Evolutionary conservation across 2,329 filamentous ascomycete species (phyloP), one percentile per base, ranked within the genome.

Genomic region (Penicillium sp.): DNA sequence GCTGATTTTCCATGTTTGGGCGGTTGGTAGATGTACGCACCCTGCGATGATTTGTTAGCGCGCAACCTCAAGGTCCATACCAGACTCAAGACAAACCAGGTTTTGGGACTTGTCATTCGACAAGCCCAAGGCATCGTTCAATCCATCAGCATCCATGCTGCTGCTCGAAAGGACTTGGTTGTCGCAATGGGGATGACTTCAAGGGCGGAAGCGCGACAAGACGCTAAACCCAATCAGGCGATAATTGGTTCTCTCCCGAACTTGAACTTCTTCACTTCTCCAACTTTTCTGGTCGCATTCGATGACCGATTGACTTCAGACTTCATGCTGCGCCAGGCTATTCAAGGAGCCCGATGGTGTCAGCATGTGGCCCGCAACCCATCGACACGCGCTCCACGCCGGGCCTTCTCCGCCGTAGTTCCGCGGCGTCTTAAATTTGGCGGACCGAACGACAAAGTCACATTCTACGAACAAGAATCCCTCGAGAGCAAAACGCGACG

Each of bases 21-120:
- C 57, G 85, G 82, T 58, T 82, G 79, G 71, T 87, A 89, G 62
- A 89, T 75, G 70, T 86, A 89, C 55, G 85, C 84, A 47, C 81
- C 81, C 86, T 89, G 48, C 8, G n/a, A 45, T 68, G 48, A 43
- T 58, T 41, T 44, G 47, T 72, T 61, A 70, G 64, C 56, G 39
- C 55, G 10, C 27, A 35, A 48, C 25, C 21, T 6, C 42, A 25
- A 35, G 2, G 35, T 25, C 2, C 29, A 35, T 8, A 19, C 8
- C 3, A n/a, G 12, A 35, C 4, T 10, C 25, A 17, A 15, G 10
- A 54, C 58, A 49, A 67, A 73, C 71, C 65, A 72, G 70, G 41
- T 59, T 66, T 39, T 68, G 70, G n/a, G 63, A 65, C 57, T 65
- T 67, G 63, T 71, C 68, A 44, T 65, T 68, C 15, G 68, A 63